These are phyloP conservation scores for Talaromyces wortmannii DNA, from an alignment of 495 filamentous ascomycete genomes.

Conservation along the genomic window DNA sequence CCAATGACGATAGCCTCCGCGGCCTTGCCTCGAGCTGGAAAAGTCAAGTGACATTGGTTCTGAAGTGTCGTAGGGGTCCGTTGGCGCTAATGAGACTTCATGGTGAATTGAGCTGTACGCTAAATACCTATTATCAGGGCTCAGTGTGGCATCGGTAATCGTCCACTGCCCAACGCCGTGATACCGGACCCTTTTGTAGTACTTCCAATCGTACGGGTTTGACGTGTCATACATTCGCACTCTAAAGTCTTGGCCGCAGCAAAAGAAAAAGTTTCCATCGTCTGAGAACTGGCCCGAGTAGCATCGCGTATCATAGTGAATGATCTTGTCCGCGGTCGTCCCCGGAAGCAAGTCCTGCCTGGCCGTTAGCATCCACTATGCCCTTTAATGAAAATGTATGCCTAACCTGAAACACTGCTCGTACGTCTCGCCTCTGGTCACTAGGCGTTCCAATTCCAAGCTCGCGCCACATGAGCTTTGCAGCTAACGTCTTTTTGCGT, in stretches of 20 bases:
- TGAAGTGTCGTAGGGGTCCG: slow-evolving; percentile 70
- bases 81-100: slow-evolving; percentile 77
- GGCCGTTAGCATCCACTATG: too few species aligned
- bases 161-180: slow-evolving; percentile 81
- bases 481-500: slow-evolving; percentile 55
- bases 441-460: slow-evolving; percentile 54
- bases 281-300: slow-evolving; percentile 96
- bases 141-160: slow-evolving; percentile 87
- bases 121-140: slow-evolving; percentile 85
- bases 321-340: slow-evolving; percentile 75
- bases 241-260: slow-evolving; percentile 85
- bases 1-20: slow-evolving; percentile 36
- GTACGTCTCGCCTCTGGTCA: slow-evolving; percentile 46
- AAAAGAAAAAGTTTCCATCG: slow-evolving; percentile 97
- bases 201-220: slow-evolving; percentile 90
- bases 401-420: slow-evolving; percentile 59
- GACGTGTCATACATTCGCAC: slow-evolving; percentile 98
- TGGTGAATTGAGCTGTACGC: slow-evolving; percentile 83
- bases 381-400: neutral
- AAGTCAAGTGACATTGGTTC: slow-evolving; percentile 76
- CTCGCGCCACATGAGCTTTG: slow-evolving; percentile 71
- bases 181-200: slow-evolving; percentile 89
- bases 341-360: slow-evolving; percentile 56
- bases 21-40: slow-evolving; percentile 34
- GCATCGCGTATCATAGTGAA: slow-evolving; percentile 76